A percentile compares a stretch with the other conserved stretches of the same genome.
phyloP scores from a whole-genome alignment of 768 basidiomycete species.

The Kockovaella imperatae region DNA sequence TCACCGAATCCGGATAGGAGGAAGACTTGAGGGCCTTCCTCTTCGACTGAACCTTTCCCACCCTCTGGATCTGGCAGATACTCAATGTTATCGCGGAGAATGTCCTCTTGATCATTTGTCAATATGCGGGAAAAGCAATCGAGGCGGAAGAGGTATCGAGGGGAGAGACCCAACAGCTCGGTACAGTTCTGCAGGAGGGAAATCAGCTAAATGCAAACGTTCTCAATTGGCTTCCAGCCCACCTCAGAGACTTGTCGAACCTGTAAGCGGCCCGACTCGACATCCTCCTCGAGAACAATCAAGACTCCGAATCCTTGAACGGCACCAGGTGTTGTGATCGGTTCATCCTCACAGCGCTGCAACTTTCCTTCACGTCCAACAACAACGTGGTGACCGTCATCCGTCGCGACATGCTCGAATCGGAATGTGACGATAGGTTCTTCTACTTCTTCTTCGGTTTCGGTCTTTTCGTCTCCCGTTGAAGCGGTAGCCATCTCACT shows the following conservation, averaged over 20 bases:
- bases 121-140: slow-evolving; percentile 67
- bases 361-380: slow-evolving; percentile 62
- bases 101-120: slow-evolving; percentile 57
- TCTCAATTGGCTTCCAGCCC: slow-evolving; percentile 12
- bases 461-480: slow-evolving; percentile 1
- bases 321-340: slow-evolving; percentile 71
- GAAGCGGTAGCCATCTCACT: slow-evolving; percentile 19
- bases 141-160: slow-evolving; percentile 61
- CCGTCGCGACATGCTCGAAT: slow-evolving; percentile 60
- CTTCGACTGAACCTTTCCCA: slow-evolving; percentile 47
- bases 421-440: slow-evolving; percentile 54
- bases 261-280: slow-evolving; percentile 51
- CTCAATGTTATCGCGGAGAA: slow-evolving; percentile 67
- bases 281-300: slow-evolving; percentile 59
- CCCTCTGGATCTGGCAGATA: slow-evolving; percentile 54
- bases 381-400: slow-evolving; percentile 63
- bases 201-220: background rate
- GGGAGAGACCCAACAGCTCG: slow-evolving; percentile 66
- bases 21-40: slow-evolving; percentile 50
- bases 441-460: slow-evolving; percentile 12
- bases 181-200: slow-evolving; percentile 56
- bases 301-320: slow-evolving; percentile 78
- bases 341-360: slow-evolving; percentile 71
- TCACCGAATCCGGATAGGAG: slow-evolving; percentile 63
- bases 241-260: slow-evolving; percentile 79